A percentile compares a stretch with the other conserved stretches of the same genome.
Conservation (phyloP, 2,329 filamentous ascomycete genomes). For the Cytospora paraplurivora region DNA sequence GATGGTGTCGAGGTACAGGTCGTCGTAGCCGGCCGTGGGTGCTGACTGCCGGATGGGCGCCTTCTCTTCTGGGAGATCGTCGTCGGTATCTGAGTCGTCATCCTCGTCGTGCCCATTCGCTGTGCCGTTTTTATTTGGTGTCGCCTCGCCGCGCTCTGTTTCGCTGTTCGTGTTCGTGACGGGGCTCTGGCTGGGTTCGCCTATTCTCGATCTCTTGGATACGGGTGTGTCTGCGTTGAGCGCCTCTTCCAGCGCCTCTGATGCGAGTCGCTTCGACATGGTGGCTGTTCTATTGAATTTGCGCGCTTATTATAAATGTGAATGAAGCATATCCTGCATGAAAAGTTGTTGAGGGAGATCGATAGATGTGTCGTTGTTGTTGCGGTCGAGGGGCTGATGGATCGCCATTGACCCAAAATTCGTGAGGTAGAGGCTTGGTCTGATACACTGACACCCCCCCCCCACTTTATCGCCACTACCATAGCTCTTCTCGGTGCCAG, state of each 20-base stretch:
- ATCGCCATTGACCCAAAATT: conserved; percentile 1
- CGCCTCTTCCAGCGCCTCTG: conserved; percentile 61
- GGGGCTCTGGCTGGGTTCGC: conserved; percentile 38
- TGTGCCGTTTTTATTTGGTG: conserved; percentile 31
- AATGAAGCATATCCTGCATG: neutral
- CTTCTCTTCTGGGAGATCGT: conserved; percentile 42
- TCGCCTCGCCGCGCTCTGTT: conserved; percentile 33
- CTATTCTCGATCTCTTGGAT: conserved; percentile 59
- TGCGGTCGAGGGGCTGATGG: conserved; percentile 13
- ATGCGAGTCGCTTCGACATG: conserved; percentile 54
- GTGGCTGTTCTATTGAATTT: conserved; percentile 40
- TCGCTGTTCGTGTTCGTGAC: conserved; percentile 38
- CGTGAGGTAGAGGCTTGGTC: neutral
- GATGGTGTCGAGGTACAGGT: conserved; percentile 97
- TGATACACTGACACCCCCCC: conserved; percentile 24
- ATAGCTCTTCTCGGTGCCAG: conserved; percentile 19
- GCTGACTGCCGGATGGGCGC: conserved; percentile 70
- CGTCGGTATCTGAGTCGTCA: conserved; percentile 43
- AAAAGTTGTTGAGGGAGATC: neutral
- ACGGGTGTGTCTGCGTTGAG: conserved; percentile 57
- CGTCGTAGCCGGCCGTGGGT: conserved; percentile 85
- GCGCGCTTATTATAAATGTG: neutral
- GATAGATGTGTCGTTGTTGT: neutral
- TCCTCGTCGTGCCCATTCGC: conserved; percentile 39
- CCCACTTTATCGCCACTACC: conserved; percentile 25